These are phyloP conservation scores for Chamaecrista fasciculata DNA, from an alignment of 306 rosid genomes.

Conservation along the genomic window DNA sequence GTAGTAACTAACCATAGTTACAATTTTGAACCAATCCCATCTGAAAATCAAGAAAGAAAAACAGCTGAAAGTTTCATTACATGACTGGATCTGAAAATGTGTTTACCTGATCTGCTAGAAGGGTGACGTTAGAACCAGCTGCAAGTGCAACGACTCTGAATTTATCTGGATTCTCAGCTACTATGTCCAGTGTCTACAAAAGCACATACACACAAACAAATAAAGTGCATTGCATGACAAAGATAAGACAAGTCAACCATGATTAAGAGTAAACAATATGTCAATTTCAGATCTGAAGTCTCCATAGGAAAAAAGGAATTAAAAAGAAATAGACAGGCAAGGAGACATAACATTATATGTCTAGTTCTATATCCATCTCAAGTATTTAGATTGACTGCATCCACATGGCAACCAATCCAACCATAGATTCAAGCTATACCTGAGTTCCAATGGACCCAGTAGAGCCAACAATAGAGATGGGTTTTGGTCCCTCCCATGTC, in stretches of 20 bases:
- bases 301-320: not conserved
- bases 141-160: conserved; percentile 90
- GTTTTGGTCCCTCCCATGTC: conserved; percentile 90
- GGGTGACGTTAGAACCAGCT: conserved; percentile 94
- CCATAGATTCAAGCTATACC: conserved; percentile 39
- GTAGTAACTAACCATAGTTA: not conserved
- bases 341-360: not conserved
- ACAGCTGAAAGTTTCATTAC: conserved; percentile 14
- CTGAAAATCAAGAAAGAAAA: not conserved
- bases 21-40: not conserved
- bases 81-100: conserved; percentile 3
- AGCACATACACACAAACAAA: conserved; percentile 31
- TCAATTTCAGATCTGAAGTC: not conserved
- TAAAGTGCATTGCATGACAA: conserved; percentile 8
- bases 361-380: conserved; percentile 7
- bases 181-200: conserved; percentile 93
- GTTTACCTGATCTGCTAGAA: conserved; percentile 93
- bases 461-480: conserved; percentile 80
- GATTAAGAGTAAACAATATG: not conserved
- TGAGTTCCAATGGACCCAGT: conserved; percentile 99
- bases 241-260: conserved; percentile 18
- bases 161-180: conserved; percentile 92
- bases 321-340: not conserved
- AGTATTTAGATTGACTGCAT: not conserved
- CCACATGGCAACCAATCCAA: not conserved